Conservation (phyloP, 805 yeast genomes). For the Starmerella stigmatis region DNA sequence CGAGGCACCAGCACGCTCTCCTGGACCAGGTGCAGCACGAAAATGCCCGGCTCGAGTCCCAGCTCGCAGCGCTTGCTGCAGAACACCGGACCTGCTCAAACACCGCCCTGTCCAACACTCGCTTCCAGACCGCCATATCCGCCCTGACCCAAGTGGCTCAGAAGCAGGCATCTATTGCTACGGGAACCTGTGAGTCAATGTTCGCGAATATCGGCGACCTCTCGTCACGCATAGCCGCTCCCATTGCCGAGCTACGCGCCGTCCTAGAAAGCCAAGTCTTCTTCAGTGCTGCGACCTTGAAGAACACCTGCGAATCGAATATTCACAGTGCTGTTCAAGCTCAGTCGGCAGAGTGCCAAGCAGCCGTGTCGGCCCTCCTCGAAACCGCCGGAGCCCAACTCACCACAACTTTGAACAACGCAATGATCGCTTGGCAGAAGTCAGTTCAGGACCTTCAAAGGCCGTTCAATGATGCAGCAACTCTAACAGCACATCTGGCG, state of each 20-base stretch:
- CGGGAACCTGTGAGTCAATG: background rate
- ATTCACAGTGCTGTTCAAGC: background rate
- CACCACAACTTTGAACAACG: background rate
- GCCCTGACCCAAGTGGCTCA: background rate
- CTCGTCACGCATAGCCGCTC: background rate
- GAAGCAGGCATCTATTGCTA: background rate
- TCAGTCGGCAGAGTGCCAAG: background rate
- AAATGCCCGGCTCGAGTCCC: background rate
- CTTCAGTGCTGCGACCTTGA: background rate
- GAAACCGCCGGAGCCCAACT: background rate
- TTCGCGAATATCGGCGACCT: background rate
- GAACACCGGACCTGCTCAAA: background rate
- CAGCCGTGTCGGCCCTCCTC: background rate
- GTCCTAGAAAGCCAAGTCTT: background rate
- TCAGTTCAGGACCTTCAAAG: background rate
- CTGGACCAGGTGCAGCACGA: background rate
- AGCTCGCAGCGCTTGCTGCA: background rate
- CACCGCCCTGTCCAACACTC: background rate
- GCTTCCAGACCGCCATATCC: background rate
- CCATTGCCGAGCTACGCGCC: background rate
- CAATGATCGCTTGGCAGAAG: background rate
- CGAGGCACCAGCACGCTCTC: conserved; percentile 1
- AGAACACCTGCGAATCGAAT: background rate
- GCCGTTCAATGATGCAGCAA: background rate
- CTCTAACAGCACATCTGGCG: background rate